Evolutionary conservation across 2,329 filamentous ascomycete genomes (phyloP).

Genomic region (Lachnellula hyalina): DNA sequence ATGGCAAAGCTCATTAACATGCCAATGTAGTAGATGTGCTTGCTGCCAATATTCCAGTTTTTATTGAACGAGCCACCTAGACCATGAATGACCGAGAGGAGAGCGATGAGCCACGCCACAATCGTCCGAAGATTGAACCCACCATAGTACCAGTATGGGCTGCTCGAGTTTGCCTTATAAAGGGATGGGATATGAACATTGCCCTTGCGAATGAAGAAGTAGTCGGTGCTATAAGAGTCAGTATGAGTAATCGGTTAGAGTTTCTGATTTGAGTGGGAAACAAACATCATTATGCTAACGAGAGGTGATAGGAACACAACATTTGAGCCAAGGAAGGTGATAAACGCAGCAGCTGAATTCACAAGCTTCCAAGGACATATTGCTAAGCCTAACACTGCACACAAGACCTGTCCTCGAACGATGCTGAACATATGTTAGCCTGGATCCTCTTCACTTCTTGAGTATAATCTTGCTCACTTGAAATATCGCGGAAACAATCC

Average conservation of each 20-base stretch:
- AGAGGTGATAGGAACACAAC: conserved; percentile 53
- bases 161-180: background rate
- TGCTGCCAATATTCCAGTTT: too few relatives aligned
- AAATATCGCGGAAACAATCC: conserved; percentile 45
- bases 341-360: conserved; percentile 49
- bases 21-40: too few relatives aligned
- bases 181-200: background rate
- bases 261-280: conserved; percentile 17
- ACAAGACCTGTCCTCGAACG: conserved; percentile 48
- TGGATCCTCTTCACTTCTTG: too few relatives aligned
- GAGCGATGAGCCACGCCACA: background rate
- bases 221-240: conserved; percentile 20
- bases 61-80: background rate
- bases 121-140: background rate
- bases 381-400: conserved; percentile 48
- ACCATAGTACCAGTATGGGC: background rate
- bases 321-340: conserved; percentile 62
- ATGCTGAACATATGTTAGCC: conserved; percentile 40
- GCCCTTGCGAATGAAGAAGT: background rate
- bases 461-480: too few relatives aligned
- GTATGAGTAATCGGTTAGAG: conserved; percentile 10
- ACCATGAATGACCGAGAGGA: background rate
- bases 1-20: too few relatives aligned
- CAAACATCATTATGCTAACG: conserved; percentile 26
- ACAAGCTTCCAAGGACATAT: conserved; percentile 62